Base-by-base conservation (phyloP, 371 early-diverging fungal species). In the Cladochytrium tenue region DNA sequence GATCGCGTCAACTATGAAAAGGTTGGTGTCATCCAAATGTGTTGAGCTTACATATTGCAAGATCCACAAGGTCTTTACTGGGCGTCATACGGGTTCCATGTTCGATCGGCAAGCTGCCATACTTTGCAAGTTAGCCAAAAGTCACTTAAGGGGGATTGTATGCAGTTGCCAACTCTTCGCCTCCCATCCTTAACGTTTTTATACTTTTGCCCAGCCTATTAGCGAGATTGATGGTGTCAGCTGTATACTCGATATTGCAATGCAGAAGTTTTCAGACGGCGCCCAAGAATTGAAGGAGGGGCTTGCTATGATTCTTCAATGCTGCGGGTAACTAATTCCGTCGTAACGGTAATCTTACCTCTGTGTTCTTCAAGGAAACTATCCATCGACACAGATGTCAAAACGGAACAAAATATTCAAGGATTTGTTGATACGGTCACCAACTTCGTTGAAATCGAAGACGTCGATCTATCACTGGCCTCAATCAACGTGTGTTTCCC, bases 101-200 rank as follows among this genome's bases (percentile, higher is more conserved):
- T 68, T 53, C 33, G 76, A 76, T 53, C 70, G 76, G 1, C 72
- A 72, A 23, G 66, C 65, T 5, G 72, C 67, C n/a, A 61, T 70
- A 20, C 62, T 76, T 3, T 51, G 56, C 10, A 67, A 73, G 53
- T 53, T 72, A n/a, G 31, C 32, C 15, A 10, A 31, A 1, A 63
- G 70, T 23, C 64, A 67, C 30, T n/a, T 31, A 17, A 28, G 28
- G 20, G 74, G 74, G 3, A 26, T 73, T 50, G 70, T 70, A 30
- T 32, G 51, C 15, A n/a, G 15, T 17, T 7, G 26, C 36, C 13
- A 26, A 3, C 25, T 50, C 30, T 7, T 58, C 30, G 7, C 43
- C 7, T 13, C 43, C 20, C 13, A 43, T 13, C 43, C n/a, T 32
- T 26, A 31, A 31, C 25, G 1, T 58, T 32, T 13, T 5, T 10